Evolutionary conservation across 345 rosid species (phyloP).

Genomic region (Sonneratia caseolaris): DNA sequence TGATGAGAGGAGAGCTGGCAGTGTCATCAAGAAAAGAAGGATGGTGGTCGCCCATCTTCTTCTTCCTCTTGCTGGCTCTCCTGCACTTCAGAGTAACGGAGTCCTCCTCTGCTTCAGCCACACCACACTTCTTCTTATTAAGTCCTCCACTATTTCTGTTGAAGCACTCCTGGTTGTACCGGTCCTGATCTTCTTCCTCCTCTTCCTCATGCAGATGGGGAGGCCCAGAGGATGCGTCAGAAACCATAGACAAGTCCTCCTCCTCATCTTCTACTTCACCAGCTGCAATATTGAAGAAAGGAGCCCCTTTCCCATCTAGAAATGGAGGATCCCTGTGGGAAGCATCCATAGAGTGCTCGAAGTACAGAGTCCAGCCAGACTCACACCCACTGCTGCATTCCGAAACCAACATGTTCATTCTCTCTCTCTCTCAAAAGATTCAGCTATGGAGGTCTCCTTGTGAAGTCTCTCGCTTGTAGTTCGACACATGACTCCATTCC

Average conservation of each 20-base stretch:
- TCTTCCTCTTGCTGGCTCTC: conserved; percentile 31
- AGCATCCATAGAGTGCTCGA: conserved; percentile 53
- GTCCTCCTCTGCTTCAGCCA: not conserved
- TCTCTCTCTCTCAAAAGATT: not conserved
- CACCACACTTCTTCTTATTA: not conserved
- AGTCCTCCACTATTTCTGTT: not conserved
- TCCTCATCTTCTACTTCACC: conserved; percentile 28
- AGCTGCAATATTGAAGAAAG: not conserved
- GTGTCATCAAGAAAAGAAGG: conserved; percentile 71
- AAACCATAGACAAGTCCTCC: conserved; percentile 83
- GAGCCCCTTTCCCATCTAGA: conserved; percentile 12
- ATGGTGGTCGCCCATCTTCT: conserved; percentile 21
- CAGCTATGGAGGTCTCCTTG: not conserved
- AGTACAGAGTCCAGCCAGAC: conserved; percentile 97
- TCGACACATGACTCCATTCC: not conserved
- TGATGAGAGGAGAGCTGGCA: conserved; percentile 72
- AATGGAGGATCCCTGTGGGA: conserved; percentile 19
- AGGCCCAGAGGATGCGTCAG: conserved; percentile 99
- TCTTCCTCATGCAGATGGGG: conserved; percentile 46
- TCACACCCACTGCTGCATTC: conserved; percentile 81
- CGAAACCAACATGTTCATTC: conserved; percentile 37
- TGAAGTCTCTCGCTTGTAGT: not conserved
- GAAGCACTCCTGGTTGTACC: not conserved
- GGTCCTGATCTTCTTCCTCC: not conserved
- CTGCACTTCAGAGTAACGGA: conserved; percentile 11